Percentiles rank a stretch among this genome's conserved stretches.
Conservation (phyloP, 2,329 filamentous ascomycete species). For the Colletotrichum euphorbiae region DNA sequence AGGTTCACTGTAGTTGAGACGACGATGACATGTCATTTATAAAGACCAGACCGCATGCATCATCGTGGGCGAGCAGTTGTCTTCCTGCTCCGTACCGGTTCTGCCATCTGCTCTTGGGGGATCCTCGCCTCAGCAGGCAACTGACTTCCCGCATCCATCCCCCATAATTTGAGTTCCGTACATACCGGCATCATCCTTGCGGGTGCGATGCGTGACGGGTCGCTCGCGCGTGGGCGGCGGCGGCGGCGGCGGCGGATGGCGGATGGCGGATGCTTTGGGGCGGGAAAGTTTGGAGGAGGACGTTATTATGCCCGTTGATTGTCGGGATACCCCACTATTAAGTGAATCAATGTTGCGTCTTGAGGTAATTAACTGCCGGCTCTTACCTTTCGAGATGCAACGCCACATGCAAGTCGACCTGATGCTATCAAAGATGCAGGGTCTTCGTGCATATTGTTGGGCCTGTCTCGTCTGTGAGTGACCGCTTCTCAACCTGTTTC, state of each 20-base stretch:
- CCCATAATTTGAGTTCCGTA: background rate
- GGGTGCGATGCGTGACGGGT: background rate
- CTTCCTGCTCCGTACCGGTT: too few relatives aligned
- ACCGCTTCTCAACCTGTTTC: background rate
- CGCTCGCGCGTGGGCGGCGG: background rate
- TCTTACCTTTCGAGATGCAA: slow-evolving; percentile 14
- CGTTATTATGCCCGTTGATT: too few relatives aligned
- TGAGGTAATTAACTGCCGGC: slow-evolving; percentile 12
- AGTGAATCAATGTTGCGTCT: slow-evolving; percentile 1
- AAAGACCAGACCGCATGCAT: background rate
- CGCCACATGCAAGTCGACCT: background rate
- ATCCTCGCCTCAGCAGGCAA: too few relatives aligned
- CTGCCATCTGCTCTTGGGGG: background rate
- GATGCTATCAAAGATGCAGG: background rate
- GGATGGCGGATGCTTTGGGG: background rate
- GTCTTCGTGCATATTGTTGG: slow-evolving; percentile 7
- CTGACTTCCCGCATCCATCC: slow-evolving; percentile 3
- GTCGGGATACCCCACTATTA: slow-evolving; percentile 14
- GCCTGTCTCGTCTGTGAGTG: background rate
- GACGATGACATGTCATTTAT: background rate
- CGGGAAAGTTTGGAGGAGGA: background rate
- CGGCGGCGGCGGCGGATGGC: background rate
- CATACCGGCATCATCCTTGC: slow-evolving; percentile 22
- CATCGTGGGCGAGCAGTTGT: too few relatives aligned
- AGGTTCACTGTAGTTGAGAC: slow-evolving; percentile 10